Base-by-base conservation (phyloP, 768 basidiomycete species). In the Boletus bicolor region DNA sequence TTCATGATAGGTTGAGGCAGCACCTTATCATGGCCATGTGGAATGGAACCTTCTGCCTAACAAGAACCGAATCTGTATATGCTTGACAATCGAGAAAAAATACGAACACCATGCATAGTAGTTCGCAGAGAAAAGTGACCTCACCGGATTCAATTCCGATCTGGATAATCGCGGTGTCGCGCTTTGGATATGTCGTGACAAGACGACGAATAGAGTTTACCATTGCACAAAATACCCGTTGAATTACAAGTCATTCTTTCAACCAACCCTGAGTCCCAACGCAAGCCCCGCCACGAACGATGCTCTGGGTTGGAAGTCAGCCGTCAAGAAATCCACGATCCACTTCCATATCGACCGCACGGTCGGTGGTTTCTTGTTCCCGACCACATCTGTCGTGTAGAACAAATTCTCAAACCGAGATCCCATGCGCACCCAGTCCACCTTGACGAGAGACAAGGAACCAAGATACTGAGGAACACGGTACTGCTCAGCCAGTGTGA, bases 261-360 rank as follows among this genome's bases (percentile, higher is more conserved):
- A 96, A 51, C 94, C 93, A 19, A 97, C 70, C 49, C 93, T 79
- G 47, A 98, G 63, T 10, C 95, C 95, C 30, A 98, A 75, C 1
- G 76, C 80, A 55, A 97, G 78, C 9, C 95, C 95, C 5, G 85
- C 92, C 35, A 93, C 64, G 73, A 97, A 97, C 14, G 89, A 86
- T 2, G 93, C 94, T 58, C 94, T 76, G 43, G 87, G 89, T 66
- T 93, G 95, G 72, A 98, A 95, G 68, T 97, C 92, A 7, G 93
- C 90, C 0, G 89, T 91, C 70, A 98, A 73, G 75, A 98, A 97
- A 71, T 91, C 77, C 24, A 89, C 70, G 24, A 86, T 61, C 80
- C 85, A 85, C 38, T 67, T 78, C 82, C 88, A 91, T 26, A 89
- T 65, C 3, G 84, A 81, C 19, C 69, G 68, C 51, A 91, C 70